phyloP scores from a whole-genome alignment of 176 grass and related monocot species.

The Hyparrhenia diplandra region DNA sequence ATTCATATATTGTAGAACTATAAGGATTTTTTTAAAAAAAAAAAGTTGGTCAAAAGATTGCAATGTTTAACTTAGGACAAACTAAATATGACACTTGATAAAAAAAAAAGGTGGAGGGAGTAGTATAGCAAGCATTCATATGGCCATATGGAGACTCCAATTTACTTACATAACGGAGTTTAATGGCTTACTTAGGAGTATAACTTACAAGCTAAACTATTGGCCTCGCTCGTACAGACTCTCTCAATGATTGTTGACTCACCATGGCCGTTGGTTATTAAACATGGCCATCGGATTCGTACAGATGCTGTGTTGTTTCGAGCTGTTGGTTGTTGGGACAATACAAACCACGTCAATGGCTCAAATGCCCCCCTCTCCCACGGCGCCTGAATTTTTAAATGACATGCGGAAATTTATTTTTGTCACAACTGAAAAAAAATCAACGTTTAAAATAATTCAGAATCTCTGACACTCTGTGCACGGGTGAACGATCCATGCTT shows the following conservation, averaged over 20 bases:
- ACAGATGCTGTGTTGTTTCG: constrained; percentile 23
- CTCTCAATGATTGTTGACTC: constrained; percentile 4
- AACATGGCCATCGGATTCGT: not conserved
- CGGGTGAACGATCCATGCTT: not conserved
- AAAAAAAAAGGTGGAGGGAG: no score
- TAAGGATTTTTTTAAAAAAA: no score
- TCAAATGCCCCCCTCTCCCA: not conserved
- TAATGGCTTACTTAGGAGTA: not conserved
- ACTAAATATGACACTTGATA: no score
- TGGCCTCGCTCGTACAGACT: not conserved
- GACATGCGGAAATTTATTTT: not conserved
- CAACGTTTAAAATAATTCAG: not conserved
- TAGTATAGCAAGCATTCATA: no score
- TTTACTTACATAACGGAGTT: not conserved
- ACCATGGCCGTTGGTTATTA: not conserved
- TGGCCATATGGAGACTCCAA: no score
- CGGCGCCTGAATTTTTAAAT: constrained; percentile 20
- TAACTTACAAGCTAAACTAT: not conserved
- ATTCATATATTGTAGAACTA: no score
- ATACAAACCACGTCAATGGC: not conserved
- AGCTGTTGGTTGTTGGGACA: constrained; percentile 35
- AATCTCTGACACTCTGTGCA: constrained; percentile 25
- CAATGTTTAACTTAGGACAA: no score
- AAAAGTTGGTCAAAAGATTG: no score
- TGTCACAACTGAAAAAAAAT: not conserved